These are phyloP conservation scores for Brasilioporus rufonigricans DNA, from an alignment of 768 basidiomycete species.

Conservation along the genomic window DNA sequence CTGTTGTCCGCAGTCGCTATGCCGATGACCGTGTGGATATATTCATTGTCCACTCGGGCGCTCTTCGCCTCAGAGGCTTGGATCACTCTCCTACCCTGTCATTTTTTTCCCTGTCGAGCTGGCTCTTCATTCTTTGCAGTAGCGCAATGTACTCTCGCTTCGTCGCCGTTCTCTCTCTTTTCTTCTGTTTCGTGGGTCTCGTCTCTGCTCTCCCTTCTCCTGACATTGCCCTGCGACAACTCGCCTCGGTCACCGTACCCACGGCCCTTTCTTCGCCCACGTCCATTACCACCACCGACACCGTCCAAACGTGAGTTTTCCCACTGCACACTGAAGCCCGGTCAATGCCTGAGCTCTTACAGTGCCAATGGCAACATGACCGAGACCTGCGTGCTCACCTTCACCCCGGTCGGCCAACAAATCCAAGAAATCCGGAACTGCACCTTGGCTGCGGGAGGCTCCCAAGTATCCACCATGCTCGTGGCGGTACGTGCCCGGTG, in stretches of 20 bases:
- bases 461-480: conserved; percentile 12
- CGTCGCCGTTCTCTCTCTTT: conserved; percentile 24
- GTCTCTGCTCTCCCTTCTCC: conserved; percentile 29
- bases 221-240: conserved; percentile 20
- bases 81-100: too few species aligned
- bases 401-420: conserved; percentile 53
- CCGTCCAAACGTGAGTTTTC: conserved; percentile 40
- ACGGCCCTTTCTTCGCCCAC: conserved; percentile 31
- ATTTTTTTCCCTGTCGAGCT: conserved; percentile 28
- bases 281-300: conserved; percentile 35
- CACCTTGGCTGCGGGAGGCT: conserved; percentile 34
- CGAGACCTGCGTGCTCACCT: conserved; percentile 57
- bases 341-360: neutral
- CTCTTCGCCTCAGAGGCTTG: too few species aligned
- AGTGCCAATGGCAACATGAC: conserved; percentile 51
- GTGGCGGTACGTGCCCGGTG: conserved; percentile 5
- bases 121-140: conserved; percentile 34
- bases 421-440: conserved; percentile 55
- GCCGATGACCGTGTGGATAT: conserved; percentile 9
- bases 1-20: conserved; percentile 12
- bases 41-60: conserved; percentile 1
- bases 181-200: conserved; percentile 22
- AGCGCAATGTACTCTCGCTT: conserved; percentile 24
- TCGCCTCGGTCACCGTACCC: conserved; percentile 14
- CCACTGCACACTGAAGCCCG: too few species aligned